Evolutionary conservation across 2,329 filamentous ascomycete species (phyloP), one percentile per base, ranked within the genome.

Genomic region (Claviceps monticola): DNA sequence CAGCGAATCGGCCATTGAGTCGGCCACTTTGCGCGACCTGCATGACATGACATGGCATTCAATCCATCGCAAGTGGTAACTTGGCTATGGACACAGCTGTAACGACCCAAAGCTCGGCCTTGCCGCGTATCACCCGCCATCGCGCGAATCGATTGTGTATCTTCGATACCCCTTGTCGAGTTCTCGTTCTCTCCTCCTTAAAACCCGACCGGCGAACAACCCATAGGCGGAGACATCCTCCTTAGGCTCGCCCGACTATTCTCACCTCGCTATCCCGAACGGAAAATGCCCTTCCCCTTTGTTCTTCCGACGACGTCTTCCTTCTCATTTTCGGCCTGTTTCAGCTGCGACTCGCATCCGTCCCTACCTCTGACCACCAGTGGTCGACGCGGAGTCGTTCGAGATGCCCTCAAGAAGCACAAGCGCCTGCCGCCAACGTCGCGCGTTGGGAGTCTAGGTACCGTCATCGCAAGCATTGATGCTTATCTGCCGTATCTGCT

Each of bases 251-350:
- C 42, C 23, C 29, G 8, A 26, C 5, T 17, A 37, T 47, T 46
- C 38, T 19, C n/a, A 19, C 14, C 38, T 19, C 23, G 5, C 29
- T 37, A 17, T 21, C 29, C 17, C 45, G 2, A 34, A 34, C 43
- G 5, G 58, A 70, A 61, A 43, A 97, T 97, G 93, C 90, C 91
- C 36, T 97, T 87, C 64, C 85, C 86, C 13, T 96, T 95, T 62
- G 71, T 79, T 11, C 80, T 97, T 36, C 90, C 93, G 2, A 97
- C 91, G 1, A 96, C 91, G 5, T 95, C 89, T 37, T 80, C 84
- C 51, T 84, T 95, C 63, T 83, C 86, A 50, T 91, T 95, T 64
- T 84, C 86, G 21, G 75, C 83, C 39, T 85, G 75, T 67, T 84
- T 95, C 67, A 78, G 71, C 60, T 91, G 86, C 61, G 79, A 83